Base-by-base conservation (phyloP, 2,329 filamentous ascomycete species). In the Paecilomyces sp. region DNA sequence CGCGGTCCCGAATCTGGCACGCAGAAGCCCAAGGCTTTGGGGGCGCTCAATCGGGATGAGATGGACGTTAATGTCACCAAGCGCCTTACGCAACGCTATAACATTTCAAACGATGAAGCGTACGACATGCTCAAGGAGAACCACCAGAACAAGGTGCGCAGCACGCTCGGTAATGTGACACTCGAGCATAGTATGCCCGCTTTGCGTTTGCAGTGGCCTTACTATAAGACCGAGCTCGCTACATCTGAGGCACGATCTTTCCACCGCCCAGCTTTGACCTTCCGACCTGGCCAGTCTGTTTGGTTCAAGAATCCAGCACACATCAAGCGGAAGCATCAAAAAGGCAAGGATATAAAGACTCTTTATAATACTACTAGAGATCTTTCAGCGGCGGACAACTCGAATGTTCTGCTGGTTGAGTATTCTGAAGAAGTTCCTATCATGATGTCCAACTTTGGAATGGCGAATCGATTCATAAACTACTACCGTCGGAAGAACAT, bases 41-140 rank as follows among this genome's bases (percentile, higher is more conserved):
- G 70, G 31, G 70, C 72, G 54, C 68, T 72, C 56, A 72, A 72
- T 34, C 68, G 70, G 18, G 70, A 88, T 84, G 74, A 87, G 83
- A 63, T 87, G 86, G 79, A 85, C 84, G 85, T 87, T 15, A 88
- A 86, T 56, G 77, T 91, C 51, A 86, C 87, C 2, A 89, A 88
- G 58, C 87, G 90, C 59, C 83, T 96, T 36, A 85, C 85, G 41
- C 85, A 88, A 65, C 88, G 93, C 51, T 99, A 96, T 81, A 97
- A 97, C 71, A 90, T 95, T 60, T 96, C 92, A 31, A 97, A 97
- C 64, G 94, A 99, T 69, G 89, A 94, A 61, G 92, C 92, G 1
- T 99, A 99, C 73, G 92, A 97, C 70, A 86, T 92, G 61, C 84
- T 99, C 53, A 97, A 97, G 76, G 92, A 96, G 74, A 97, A 97